Evolutionary conservation across 371 early-diverging fungal genomes (phyloP).

Genomic region (Chytridiales sp.): DNA sequence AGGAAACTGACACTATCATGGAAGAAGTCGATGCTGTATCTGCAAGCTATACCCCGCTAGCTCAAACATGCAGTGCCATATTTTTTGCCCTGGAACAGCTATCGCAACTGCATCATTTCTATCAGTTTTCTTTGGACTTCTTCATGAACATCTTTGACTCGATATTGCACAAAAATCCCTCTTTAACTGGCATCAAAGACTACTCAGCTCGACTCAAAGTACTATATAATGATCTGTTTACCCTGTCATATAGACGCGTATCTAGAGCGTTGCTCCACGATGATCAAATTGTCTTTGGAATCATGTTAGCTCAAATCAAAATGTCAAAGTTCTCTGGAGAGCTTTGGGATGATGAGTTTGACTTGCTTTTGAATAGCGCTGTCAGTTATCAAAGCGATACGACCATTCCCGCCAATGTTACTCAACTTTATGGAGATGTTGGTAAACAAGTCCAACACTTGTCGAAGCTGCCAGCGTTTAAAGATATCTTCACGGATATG

Average conservation of each 20-base stretch:
- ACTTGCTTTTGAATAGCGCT: constrained; percentile 62
- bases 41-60: constrained; percentile 86
- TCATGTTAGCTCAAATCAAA: constrained; percentile 85
- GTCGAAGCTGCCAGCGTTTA: constrained; percentile 57
- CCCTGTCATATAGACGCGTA: constrained; percentile 76
- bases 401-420: constrained; percentile 14
- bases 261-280: constrained; percentile 85
- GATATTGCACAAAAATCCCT: constrained; percentile 76
- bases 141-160: constrained; percentile 91
- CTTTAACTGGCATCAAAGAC: constrained; percentile 70
- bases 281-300: constrained; percentile 86
- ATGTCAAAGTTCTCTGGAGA: constrained; percentile 59
- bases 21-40: constrained; percentile 92
- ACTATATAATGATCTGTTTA: constrained; percentile 81
- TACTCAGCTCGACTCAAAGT: constrained; percentile 71
- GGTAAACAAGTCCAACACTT: constrained; percentile 57
- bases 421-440: constrained; percentile 62
- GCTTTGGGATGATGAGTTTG: constrained; percentile 73
- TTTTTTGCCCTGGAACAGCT: constrained; percentile 97
- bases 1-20: constrained; percentile 93
- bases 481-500: constrained; percentile 56
- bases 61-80: constrained; percentile 86
- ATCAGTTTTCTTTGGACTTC: constrained; percentile 97
- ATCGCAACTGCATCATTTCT: constrained; percentile 84
- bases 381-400: constrained; percentile 31